phyloP scores from a whole-genome alignment of 768 basidiomycete genomes.

The Collybiopsis luxurians region DNA sequence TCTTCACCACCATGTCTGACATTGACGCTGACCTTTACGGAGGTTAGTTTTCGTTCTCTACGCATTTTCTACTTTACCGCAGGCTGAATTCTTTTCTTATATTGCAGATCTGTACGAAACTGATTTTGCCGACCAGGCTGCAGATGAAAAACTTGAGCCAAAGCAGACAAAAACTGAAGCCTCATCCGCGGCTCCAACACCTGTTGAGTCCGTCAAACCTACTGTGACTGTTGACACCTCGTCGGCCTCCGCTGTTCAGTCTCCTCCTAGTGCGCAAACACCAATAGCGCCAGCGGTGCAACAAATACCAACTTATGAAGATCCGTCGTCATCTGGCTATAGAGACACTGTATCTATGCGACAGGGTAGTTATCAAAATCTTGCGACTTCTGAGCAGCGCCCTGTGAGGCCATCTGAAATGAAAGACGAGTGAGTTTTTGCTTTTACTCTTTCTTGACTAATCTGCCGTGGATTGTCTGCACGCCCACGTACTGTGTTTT shows the following conservation, averaged over 20 bases:
- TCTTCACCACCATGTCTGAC: slow-evolving; percentile 57
- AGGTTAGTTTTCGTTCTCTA: slow-evolving; percentile 44
- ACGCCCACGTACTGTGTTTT: neutral
- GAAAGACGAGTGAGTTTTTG: slow-evolving; percentile 81
- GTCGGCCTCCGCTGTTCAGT: neutral
- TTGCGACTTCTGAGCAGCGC: slow-evolving; percentile 48
- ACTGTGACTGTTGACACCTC: neutral
- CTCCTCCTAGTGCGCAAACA: slow-evolving; percentile 33
- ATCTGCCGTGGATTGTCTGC: neutral
- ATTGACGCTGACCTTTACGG: slow-evolving; percentile 90
- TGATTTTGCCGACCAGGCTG: slow-evolving; percentile 52
- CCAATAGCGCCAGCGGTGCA: slow-evolving; percentile 75
- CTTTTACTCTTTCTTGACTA: neutral
- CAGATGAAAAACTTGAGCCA: slow-evolving; percentile 18
- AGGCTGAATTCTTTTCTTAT: neutral
- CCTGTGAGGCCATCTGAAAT: slow-evolving; percentile 83
- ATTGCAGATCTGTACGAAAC: slow-evolving; percentile 67
- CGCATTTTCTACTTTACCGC: neutral
- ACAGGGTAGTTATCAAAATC: slow-evolving; percentile 32
- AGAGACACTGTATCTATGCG: neutral
- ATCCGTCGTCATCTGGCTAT: slow-evolving; percentile 31
- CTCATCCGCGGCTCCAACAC: slow-evolving; percentile 19
- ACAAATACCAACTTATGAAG: slow-evolving; percentile 76
- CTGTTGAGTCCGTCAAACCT: slow-evolving; percentile 19
- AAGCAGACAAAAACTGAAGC: neutral